Evolutionary conservation across 1,284 basidiomycete genomes (phyloP).

Genomic region (Megacollybia platyphylla): DNA sequence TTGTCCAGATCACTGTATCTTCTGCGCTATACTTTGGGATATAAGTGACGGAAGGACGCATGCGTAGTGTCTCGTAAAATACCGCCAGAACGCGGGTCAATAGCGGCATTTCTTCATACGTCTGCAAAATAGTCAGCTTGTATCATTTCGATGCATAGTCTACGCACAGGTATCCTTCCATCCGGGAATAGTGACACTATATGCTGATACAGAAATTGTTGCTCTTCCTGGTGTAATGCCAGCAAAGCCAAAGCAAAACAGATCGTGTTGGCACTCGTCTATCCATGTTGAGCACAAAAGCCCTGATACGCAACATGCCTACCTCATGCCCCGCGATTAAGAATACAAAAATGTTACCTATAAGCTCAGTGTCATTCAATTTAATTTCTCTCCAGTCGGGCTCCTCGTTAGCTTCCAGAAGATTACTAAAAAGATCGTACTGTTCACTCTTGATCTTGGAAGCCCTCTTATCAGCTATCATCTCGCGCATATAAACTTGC

Average conservation of each 20-base stretch:
- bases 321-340: constrained; percentile 52
- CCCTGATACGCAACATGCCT: background rate
- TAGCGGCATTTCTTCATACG: constrained; percentile 37
- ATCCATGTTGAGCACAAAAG: background rate
- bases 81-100: constrained; percentile 33
- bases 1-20: constrained; percentile 26
- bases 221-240: constrained; percentile 42
- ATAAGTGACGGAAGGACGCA: constrained; percentile 37
- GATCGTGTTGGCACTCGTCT: constrained; percentile 43
- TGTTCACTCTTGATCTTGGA: constrained; percentile 27
- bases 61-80: constrained; percentile 45
- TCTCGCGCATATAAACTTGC: constrained; percentile 41
- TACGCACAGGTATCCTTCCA: constrained; percentile 25
- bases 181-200: constrained; percentile 30
- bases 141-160: background rate
- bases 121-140: constrained; percentile 14
- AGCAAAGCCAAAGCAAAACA: constrained; percentile 40
- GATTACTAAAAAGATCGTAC: constrained; percentile 42
- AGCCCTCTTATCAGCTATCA: constrained; percentile 32
- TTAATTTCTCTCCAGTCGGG: constrained; percentile 21
- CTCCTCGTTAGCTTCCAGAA: constrained; percentile 34
- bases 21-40: constrained; percentile 39
- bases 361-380: constrained; percentile 34
- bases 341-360: constrained; percentile 51
- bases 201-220: constrained; percentile 44